A percentile compares a stretch with the other conserved stretches of the same genome.
Conservation (phyloP, 371 early-diverging fungal species). For the Blakeslea trispora region DNA sequence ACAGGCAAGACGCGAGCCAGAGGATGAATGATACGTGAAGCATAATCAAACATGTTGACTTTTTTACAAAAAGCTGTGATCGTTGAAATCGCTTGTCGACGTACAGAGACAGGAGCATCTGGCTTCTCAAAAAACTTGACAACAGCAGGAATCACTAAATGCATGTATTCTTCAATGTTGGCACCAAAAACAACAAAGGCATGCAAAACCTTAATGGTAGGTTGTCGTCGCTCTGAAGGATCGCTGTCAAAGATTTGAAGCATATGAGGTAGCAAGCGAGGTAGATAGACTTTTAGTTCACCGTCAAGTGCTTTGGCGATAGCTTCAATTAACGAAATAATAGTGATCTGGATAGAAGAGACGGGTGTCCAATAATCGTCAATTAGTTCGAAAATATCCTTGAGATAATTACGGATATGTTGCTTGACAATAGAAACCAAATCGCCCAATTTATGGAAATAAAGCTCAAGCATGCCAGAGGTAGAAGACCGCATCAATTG, state of each 20-base stretch:
- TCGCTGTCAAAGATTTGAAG: conserved; percentile 83
- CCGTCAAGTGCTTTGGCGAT: conserved; percentile 85
- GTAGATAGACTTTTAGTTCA: conserved; percentile 85
- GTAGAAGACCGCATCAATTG: conserved; percentile 79
- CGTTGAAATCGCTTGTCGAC: conserved; percentile 77
- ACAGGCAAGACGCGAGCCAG: conserved; percentile 76
- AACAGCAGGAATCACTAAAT: conserved; percentile 88
- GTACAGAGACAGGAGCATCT: conserved; percentile 66
- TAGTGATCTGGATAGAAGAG: conserved; percentile 76
- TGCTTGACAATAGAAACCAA: conserved; percentile 89
- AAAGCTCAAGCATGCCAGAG: conserved; percentile 80
- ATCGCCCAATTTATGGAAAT: conserved; percentile 85
- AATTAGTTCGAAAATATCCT: conserved; percentile 80
- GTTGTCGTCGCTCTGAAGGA: conserved; percentile 66
- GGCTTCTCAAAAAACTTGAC: conserved; percentile 80
- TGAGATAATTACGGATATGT: conserved; percentile 84
- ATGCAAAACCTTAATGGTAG: conserved; percentile 81
- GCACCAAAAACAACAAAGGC: conserved; percentile 85
- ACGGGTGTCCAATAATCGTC: conserved; percentile 80
- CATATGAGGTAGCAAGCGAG: conserved; percentile 65
- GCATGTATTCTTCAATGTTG: conserved; percentile 93
- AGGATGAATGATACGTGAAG: conserved; percentile 90
- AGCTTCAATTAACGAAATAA: conserved; percentile 83
- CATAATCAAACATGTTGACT: conserved; percentile 87
- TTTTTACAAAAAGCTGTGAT: conserved; percentile 79